Evolutionary conservation across 345 rosid species (phyloP), one percentile per base, ranked within the genome.

Genomic region (Linum usitatissimum): DNA sequence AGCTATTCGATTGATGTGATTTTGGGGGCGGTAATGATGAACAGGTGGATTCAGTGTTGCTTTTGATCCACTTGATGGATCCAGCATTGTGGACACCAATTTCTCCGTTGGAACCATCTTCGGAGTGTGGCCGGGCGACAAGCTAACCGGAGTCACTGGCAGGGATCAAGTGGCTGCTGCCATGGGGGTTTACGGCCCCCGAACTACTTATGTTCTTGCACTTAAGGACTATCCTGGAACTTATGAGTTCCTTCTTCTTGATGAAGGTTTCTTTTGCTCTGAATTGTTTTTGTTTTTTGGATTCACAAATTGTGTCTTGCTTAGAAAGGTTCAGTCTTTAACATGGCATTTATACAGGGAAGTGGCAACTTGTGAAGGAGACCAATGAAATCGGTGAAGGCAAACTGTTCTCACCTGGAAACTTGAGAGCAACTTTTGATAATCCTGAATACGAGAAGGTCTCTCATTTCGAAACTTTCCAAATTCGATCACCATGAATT

Each of bases 71-170:
- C 83, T 89, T 39, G 94, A 89, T 62, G 96, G 94, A 7, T 84
- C 94, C 4, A 89, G 96, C 64, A 86, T 85, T 60, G 63, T 60
- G n/a, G 63, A 60, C 63, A 60, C 63, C n/a, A 60, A 60, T 38
- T 60, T 60, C 48, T 14, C 63, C 13, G 63, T 60, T 17, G 63
- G 63, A 58, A 93, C 99, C 68, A 93, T 93, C 62, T 93, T 90
- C 14, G 99, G 99, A 2, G 99, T 90, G 66, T 93, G 99, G 99
- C 90, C 99, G 38, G 99, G 91, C 82, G 98, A 88, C 64, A 88
- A 88, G 78, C 70, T 88, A 65, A 88, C 82, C 0, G 98, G 98
- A 19, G 73, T 88, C 39, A 88, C 79, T 2, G 98, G 76, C 71
- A 79, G 81, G 72, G 96, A 88, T 68, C 96, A 88, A 80, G 98